Conservation (phyloP, 495 filamentous ascomycete species). For the Glarea lozoyensis region DNA sequence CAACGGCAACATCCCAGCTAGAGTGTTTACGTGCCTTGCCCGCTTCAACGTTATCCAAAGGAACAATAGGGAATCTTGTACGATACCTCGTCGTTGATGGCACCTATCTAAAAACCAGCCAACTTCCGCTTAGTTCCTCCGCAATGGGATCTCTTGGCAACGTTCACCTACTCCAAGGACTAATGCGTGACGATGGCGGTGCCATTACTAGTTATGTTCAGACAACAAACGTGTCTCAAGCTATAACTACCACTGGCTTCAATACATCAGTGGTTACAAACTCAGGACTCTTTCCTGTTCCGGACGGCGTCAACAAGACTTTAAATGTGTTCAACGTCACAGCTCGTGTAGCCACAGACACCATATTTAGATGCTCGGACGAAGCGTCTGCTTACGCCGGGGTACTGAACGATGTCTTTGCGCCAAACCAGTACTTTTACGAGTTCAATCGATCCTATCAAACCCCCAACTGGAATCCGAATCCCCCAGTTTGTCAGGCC, state of each 20-base stretch:
- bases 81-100: conserved; percentile 36
- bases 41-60: conserved; percentile 23
- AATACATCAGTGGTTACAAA: conserved; percentile 27
- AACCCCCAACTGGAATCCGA: conserved; percentile 30
- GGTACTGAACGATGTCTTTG: conserved; percentile 24
- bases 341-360: conserved; percentile 34
- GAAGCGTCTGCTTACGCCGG: conserved; percentile 35
- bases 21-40: conserved; percentile 27
- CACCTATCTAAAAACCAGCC: conserved; percentile 28
- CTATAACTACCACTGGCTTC: conserved; percentile 25
- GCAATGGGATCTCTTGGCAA: conserved; percentile 23
- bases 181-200: conserved; percentile 32
- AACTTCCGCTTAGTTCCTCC: conserved; percentile 27
- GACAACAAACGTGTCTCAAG: conserved; percentile 22
- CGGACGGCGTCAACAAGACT: conserved; percentile 30
- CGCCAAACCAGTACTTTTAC: conserved; percentile 32
- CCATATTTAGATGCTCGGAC: conserved; percentile 35
- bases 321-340: conserved; percentile 36
- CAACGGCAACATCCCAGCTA: conserved; percentile 21
- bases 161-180: conserved; percentile 34
- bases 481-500: conserved; percentile 30
- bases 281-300: conserved; percentile 31
- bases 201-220: conserved; percentile 29
- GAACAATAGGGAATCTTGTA: conserved; percentile 14
- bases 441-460: conserved; percentile 41